Evolutionary conservation across 2,329 filamentous ascomycete genomes (phyloP).

Genomic region (Incumbomyces lentus): DNA sequence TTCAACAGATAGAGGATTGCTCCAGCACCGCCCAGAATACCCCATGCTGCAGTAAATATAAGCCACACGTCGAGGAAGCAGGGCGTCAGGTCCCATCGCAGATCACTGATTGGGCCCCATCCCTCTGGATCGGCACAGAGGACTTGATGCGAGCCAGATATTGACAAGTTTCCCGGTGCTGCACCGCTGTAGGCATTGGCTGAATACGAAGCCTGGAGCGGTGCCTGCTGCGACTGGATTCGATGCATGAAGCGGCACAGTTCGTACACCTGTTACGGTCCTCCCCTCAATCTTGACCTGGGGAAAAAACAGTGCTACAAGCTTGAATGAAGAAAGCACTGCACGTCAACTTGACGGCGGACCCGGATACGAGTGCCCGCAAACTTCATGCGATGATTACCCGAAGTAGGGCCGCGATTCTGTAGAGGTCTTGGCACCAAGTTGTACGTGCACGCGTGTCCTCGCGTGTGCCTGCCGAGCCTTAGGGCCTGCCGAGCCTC

Average conservation of each 20-base stretch:
- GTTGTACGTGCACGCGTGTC: no score
- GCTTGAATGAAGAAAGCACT: not conserved
- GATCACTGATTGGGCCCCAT: slow-evolving; percentile 84
- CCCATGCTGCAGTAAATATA: slow-evolving; percentile 64
- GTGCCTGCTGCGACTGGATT: slow-evolving; percentile 6
- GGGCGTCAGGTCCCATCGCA: slow-evolving; percentile 87
- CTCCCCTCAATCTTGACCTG: not conserved
- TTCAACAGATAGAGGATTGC: slow-evolving; percentile 72
- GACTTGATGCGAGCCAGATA: slow-evolving; percentile 43
- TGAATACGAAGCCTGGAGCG: not conserved
- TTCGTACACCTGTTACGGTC: no score
- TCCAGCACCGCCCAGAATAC: slow-evolving; percentile 63
- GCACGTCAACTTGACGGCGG: no score
- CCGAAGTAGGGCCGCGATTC: no score
- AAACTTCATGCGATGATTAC: no score
- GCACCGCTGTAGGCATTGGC: not conserved
- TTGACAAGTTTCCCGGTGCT: not conserved
- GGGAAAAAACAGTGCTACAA: not conserved
- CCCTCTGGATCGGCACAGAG: slow-evolving; percentile 84
- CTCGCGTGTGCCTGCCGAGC: no score
- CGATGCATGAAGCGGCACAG: not conserved
- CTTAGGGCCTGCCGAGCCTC: no score
- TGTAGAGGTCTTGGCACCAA: no score
- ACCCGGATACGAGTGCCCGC: no score
- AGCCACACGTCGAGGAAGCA: slow-evolving; percentile 95